Base-by-base conservation (phyloP, 768 basidiomycete genomes). In the Rhodotorula paludigena region DNA sequence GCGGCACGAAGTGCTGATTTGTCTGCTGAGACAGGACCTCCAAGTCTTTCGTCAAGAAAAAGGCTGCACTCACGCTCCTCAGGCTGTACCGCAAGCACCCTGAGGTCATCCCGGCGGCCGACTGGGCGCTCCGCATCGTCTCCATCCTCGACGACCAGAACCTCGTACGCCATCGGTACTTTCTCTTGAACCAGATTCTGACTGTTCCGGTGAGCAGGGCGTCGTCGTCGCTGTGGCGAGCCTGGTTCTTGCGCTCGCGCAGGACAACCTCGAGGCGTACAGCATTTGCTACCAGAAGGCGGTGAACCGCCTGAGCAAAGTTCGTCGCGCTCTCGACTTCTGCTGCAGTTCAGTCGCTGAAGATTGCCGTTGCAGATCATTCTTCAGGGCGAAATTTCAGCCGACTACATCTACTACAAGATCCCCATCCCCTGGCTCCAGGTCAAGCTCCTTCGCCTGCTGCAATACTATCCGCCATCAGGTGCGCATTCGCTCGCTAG, bases 391-490 rank as follows among this genome's bases (percentile, higher is more conserved):
- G 90, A 98, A 76, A 94, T 89, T 76, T 81, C 87, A 14, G 82
- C 88, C 42, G 88, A 90, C 57, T 99, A 99, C 77, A 84, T 92
- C 25, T 99, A 99, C 78, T 99, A 99, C 80, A 92, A 92, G 80
- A 91, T 98, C 4, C 94, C 94, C 30, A 89, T 89, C 32, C 94
- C 94, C 1, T 98, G 94, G 96, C 81, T 97, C 41, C 94, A 98
- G 80, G 91, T 98, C 71, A 96, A 97, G 78, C 84, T 99, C 5
- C 82, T 99, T 21, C 87, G 92, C 32, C 78, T 99, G 23, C 78
- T 99, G 44, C 96, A 98, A 78, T 94, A 96, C 78, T 98, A 98
- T 77, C 87, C 94, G 12, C 90, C 96, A 5, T 87, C 94, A 66
- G 92, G 93, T 92, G 68, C 71, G 85, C 77, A 35, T 23, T 18